Evolutionary conservation across 2,329 filamentous ascomycete genomes (phyloP), one percentile per base, ranked within the genome.

Genomic region (Tolypocladium cylindrosporum): DNA sequence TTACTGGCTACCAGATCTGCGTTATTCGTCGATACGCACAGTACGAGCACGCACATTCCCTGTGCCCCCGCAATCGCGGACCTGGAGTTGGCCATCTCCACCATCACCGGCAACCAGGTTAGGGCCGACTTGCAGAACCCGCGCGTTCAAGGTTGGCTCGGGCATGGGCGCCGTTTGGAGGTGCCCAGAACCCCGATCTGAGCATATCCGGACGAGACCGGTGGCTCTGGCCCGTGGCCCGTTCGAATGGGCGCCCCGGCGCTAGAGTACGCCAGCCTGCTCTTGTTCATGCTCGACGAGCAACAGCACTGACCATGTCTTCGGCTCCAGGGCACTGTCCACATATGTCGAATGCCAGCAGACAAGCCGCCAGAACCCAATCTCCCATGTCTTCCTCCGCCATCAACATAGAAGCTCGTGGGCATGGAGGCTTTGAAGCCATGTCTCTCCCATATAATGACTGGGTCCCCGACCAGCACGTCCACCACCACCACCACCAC

Each of bases 391-490:
- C 63, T 56, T 60, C 62, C 39, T 57, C 62, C 54, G 56, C 62
- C 39, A 52, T 63, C 53, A 61, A 64, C 43, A 64, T 60, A 52
- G 55, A 62, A 53, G 53, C 61, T 48, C 58, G 60, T 42, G 60
- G 58, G 36, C 55, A 61, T 45, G 59, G 54, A 52, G 55, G 50
- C 16, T 34, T 59, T 11, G 63, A 65, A 58, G 58, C 62, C 57
- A 67, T 69, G 64, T 61, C 66, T 52, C 63, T 59, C 34, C 62
- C 62, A 50, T 65, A 64, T 58, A 61, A 63, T 52, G 51, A 63
- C 54, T 63, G 63, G 65, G 57, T 54, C 41, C 55, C 63, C 41
- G 64, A 64, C 56, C 60, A 61, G 50, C 62, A 64, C 21, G 48
- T 54, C 56, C 56, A 58, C 58, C 61, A 64, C 60, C 43, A 61